Evolutionary conservation across 177 flowering plant species (phyloP).

Genomic region (Vitis hybrid): DNA sequence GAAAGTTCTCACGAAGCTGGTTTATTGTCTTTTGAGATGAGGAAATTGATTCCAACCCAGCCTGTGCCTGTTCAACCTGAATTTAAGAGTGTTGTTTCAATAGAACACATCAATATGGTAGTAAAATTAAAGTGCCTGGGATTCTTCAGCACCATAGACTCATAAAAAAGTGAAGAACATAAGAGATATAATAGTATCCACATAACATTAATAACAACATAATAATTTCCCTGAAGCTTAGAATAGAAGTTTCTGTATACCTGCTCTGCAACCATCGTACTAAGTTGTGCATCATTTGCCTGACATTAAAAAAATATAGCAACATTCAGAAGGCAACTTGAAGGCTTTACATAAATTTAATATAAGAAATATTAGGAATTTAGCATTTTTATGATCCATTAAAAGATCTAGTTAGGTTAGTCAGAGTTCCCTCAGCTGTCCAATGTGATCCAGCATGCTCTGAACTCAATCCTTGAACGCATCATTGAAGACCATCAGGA

Average conservation of each 20-base stretch:
- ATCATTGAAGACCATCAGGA: too few species aligned
- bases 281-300: slow-evolving; percentile 99
- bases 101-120: neutral
- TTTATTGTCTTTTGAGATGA: slow-evolving; percentile 70
- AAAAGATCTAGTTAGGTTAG: too few species aligned
- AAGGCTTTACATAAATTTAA: too few species aligned
- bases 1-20: slow-evolving; percentile 76
- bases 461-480: too few species aligned
- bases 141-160: neutral
- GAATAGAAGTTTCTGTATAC: slow-evolving; percentile 30
- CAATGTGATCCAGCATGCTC: too few species aligned
- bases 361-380: too few species aligned
- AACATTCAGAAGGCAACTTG: neutral
- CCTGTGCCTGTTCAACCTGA: slow-evolving; percentile 93
- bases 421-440: too few species aligned
- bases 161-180: neutral
- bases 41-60: slow-evolving; percentile 77
- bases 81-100: neutral
- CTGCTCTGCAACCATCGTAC: slow-evolving; percentile 99
- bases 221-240: neutral
- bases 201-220: neutral
- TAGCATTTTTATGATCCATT: too few species aligned
- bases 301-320: slow-evolving; percentile 26
- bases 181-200: neutral
- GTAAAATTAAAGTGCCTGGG: too few species aligned